Percentiles rank a stretch among this genome's conserved stretches.
Evolutionary conservation across 23 red algal species (phyloP).

Genomic region (Cyanidium caldarium): DNA sequence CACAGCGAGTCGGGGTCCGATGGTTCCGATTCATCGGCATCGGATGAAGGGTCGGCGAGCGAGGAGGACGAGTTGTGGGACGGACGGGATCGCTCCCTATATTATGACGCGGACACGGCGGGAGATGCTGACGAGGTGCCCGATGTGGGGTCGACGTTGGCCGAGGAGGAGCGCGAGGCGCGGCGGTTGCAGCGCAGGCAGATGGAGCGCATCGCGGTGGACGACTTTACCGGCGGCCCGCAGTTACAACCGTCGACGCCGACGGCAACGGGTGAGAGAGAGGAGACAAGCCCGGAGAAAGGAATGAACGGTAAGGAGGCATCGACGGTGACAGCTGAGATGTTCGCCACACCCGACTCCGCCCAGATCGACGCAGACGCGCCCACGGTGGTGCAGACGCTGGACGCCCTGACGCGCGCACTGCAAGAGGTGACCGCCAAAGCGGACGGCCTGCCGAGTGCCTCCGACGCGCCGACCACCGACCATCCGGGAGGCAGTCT

Average conservation of each 20-base stretch:
- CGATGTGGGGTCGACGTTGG: neutral
- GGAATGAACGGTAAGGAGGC: too few species aligned
- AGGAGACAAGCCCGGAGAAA: too few species aligned
- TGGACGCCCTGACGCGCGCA: neutral
- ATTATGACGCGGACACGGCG: conserved; percentile 14
- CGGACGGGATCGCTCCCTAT: neutral
- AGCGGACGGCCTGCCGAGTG: neutral
- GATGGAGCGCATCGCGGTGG: neutral
- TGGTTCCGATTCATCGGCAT: too few species aligned
- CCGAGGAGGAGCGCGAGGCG: conserved; percentile 16
- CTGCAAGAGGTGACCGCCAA: conserved; percentile 4
- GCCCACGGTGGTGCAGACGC: neutral
- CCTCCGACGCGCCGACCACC: too few species aligned
- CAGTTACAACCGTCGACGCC: neutral
- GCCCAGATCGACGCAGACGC: neutral
- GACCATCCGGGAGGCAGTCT: neutral
- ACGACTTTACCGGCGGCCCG: conserved; percentile 3
- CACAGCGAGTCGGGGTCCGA: too few species aligned
- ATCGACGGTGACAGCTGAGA: too few species aligned
- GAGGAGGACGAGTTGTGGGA: neutral
- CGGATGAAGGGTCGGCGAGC: neutral
- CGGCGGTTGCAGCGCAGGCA: conserved; percentile 1
- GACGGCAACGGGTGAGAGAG: too few species aligned
- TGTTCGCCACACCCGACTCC: too few species aligned
- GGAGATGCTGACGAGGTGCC: neutral